Conservation (phyloP, 768 basidiomycete genomes). For the Sarcomyxa edulis region DNA sequence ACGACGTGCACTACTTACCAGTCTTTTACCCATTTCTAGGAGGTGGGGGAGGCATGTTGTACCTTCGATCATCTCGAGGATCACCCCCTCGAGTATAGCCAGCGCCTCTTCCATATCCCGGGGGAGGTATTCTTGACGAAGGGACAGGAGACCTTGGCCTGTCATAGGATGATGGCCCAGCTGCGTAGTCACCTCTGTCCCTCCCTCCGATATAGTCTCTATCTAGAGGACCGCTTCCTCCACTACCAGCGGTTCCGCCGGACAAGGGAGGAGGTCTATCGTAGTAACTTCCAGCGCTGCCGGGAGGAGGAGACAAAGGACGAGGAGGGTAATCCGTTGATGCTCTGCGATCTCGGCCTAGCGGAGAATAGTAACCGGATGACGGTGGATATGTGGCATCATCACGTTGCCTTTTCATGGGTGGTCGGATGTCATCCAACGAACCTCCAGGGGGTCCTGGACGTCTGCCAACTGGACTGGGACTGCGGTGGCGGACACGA, state of each 20-base stretch:
- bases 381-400: slow-evolving; percentile 25
- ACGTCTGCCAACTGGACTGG: slow-evolving; percentile 32
- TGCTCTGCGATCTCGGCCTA: slow-evolving; percentile 14
- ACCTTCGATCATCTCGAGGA: slow-evolving; percentile 30
- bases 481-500: slow-evolving; percentile 42
- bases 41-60: slow-evolving; percentile 22
- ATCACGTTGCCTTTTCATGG: slow-evolving; percentile 40
- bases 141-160: slow-evolving; percentile 27
- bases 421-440: slow-evolving; percentile 37
- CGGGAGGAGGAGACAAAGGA: slow-evolving; percentile 17
- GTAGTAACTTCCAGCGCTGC: slow-evolving; percentile 22
- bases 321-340: slow-evolving; percentile 1
- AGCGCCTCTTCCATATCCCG: slow-evolving; percentile 14
- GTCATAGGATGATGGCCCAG: slow-evolving; percentile 31
- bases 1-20: no score
- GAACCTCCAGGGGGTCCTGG: slow-evolving; percentile 16
- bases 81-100: slow-evolving; percentile 18
- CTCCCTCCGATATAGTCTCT: slow-evolving; percentile 25
- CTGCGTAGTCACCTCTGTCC: slow-evolving; percentile 18
- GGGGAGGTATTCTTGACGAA: slow-evolving; percentile 13
- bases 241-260: slow-evolving; percentile 10
- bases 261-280: slow-evolving; percentile 17
- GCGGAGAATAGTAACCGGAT: slow-evolving; percentile 29
- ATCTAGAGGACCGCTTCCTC: slow-evolving; percentile 21
- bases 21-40: slow-evolving; percentile 8